Evolutionary conservation across 2,329 filamentous ascomycete genomes (phyloP), one percentile per base, ranked within the genome.

Genomic region (Thelonectria blattea): DNA sequence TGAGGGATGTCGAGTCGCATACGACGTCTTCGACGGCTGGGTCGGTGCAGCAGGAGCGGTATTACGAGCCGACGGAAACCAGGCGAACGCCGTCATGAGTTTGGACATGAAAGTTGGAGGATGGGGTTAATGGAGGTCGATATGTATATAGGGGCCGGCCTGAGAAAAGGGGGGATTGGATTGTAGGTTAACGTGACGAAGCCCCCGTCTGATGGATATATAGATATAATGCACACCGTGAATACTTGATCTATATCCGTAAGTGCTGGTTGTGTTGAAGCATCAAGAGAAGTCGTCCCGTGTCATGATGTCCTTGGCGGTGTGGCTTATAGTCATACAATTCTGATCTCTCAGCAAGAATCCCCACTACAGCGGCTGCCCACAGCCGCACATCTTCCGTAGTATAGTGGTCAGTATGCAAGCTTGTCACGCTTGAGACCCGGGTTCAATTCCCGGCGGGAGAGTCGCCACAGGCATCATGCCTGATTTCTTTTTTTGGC

Each of bases 321-420:
- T n/a, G n/a, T n/a, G n/a, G n/a, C n/a, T 30, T 30, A 30, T 30
- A 30, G 5, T 30, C 27, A 9, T 7, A 10, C 5, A 30, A 30
- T 30, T 30, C 27, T 8, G 2, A 7, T 1, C n/a, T 10, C 12
- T 17, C 27, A 22, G 20, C 60, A 62, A 43, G 52, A 62, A 62
- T 53, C 52, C 60, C 42, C 49, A 17, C 60, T 62, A 62, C 60
- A 62, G 30, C 57, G 57, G 60, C 54, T 63, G 60, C 8, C 52
- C 60, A 61, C 59, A 61, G 47, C 48, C 57, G 51, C 49, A 24
- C 22, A 56, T 62, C 60, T 62, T 60, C 60, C 60, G 60, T 62
- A 62, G 60, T 62, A 62, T 62, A 62, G 56, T 62, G 60, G 60
- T 62, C 56, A 62, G 60, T 62, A 60, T 62, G 60, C 60, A 54